Evolutionary conservation across 1,139 yeast species (phyloP).

Genomic region (Nakaseomyces glabratus): DNA sequence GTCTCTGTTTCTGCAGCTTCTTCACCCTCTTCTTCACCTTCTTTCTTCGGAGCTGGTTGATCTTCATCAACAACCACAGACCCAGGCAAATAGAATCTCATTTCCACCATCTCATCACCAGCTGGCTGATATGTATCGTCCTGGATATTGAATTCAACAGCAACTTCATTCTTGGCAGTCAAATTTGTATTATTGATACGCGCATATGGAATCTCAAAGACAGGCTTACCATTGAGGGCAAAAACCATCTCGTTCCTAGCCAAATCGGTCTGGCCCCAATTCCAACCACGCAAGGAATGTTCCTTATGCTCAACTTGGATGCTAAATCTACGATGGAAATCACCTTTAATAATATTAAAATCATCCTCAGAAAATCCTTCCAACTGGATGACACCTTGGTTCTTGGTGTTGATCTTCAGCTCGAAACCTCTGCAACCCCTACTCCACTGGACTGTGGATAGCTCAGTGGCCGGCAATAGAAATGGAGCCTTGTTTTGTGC

Average conservation of each 20-base stretch:
- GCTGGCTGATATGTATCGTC: slow-evolving; percentile 53
- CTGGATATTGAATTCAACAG: slow-evolving; percentile 70
- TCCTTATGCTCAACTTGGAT: slow-evolving; percentile 72
- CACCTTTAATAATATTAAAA: slow-evolving; percentile 70
- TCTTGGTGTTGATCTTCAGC: slow-evolving; percentile 78
- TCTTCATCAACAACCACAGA: slow-evolving; percentile 39
- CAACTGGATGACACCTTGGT: slow-evolving; percentile 73
- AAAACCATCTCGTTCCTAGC: slow-evolving; percentile 87
- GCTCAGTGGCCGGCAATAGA: slow-evolving; percentile 74
- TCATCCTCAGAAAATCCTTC: slow-evolving; percentile 90
- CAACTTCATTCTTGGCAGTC: slow-evolving; percentile 89
- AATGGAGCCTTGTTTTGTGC: slow-evolving; percentile 55
- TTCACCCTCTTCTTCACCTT: slow-evolving; percentile 36
- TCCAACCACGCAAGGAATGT: slow-evolving; percentile 96
- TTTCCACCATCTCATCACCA: slow-evolving; percentile 93
- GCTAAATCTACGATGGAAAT: slow-evolving; percentile 67
- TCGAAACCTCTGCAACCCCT: slow-evolving; percentile 91
- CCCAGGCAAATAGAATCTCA: slow-evolving; percentile 90
- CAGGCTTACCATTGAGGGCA: slow-evolving; percentile 78
- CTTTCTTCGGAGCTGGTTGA: slow-evolving; percentile 31
- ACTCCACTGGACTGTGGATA: slow-evolving; percentile 79
- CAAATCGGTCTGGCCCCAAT: slow-evolving; percentile 93
- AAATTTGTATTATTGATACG: slow-evolving; percentile 80
- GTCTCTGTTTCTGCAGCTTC: slow-evolving; percentile 42
- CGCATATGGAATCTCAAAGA: slow-evolving; percentile 80